A percentile compares a stretch with the other conserved stretches of the same genome.
These are phyloP conservation scores for Dactylellina cionopaga DNA, from an alignment of 2,329 filamentous ascomycete species.

Conservation along the genomic window DNA sequence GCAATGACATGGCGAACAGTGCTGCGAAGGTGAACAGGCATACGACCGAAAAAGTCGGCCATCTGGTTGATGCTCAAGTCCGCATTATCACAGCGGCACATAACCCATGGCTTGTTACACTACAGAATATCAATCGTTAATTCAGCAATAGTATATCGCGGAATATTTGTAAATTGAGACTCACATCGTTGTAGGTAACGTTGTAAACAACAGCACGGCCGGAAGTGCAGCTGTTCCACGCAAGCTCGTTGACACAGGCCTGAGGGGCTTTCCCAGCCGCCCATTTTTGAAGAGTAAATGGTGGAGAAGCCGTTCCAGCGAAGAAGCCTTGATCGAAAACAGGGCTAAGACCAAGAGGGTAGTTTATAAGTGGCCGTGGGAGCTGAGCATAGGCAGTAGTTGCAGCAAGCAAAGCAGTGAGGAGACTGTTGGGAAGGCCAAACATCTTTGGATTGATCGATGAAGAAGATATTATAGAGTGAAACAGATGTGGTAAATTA, in stretches of 20 bases:
- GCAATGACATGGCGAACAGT: constrained; percentile 36
- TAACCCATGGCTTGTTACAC: constrained; percentile 29
- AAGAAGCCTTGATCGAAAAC: constrained; percentile 40
- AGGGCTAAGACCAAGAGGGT: constrained; percentile 27
- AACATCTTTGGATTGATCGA: background rate
- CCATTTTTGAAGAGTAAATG: constrained; percentile 17
- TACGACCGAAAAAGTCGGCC: constrained; percentile 39
- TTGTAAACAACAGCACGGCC: constrained; percentile 36
- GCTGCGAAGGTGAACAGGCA: constrained; percentile 41
- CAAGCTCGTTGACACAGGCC: constrained; percentile 41
- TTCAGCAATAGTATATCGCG: background rate
- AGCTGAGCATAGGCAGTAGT: constrained; percentile 26
- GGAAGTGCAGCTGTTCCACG: constrained; percentile 28
- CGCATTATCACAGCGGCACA: constrained; percentile 42
- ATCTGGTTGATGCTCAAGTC: constrained; percentile 42
- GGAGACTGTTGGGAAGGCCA: background rate
- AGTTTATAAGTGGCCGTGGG: constrained; percentile 19
- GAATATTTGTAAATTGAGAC: background rate
- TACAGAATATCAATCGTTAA: background rate
- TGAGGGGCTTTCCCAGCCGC: constrained; percentile 33
- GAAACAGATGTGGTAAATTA: background rate
- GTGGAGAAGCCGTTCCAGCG: constrained; percentile 20
- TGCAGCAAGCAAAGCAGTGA: constrained; percentile 4
- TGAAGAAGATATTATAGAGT: background rate
- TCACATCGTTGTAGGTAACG: constrained; percentile 30